Percentiles rank a stretch among this genome's conserved stretches.
phyloP scores from a whole-genome alignment of 2,329 filamentous ascomycete species.

The Didymella keratinophila region DNA sequence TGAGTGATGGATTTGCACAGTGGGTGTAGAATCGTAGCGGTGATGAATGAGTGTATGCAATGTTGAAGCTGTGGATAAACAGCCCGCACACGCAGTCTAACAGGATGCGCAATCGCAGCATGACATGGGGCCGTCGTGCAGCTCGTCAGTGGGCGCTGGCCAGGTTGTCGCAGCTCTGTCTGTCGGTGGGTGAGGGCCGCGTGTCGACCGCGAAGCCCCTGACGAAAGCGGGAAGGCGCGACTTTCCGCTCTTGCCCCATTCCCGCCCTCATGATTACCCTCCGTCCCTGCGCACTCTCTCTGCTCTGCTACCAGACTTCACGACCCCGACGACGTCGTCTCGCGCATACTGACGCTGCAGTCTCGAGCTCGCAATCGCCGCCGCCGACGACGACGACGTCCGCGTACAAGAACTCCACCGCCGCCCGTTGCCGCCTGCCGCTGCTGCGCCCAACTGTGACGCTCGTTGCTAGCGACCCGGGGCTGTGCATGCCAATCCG shows the following conservation, averaged over 20 bases:
- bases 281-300: conserved; percentile 20
- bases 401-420: conserved; percentile 1
- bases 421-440: conserved; percentile 8
- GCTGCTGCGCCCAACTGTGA: conserved; percentile 21
- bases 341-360: conserved; percentile 22
- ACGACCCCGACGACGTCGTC: conserved; percentile 17
- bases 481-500: conserved; percentile 23
- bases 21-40: background rate
- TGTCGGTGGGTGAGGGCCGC: conserved; percentile 17
- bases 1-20: background rate
- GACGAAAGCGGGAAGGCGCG: conserved; percentile 21
- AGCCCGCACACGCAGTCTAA: background rate
- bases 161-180: conserved; percentile 14
- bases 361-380: conserved; percentile 14
- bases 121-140: conserved; percentile 11
- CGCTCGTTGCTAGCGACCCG: conserved; percentile 20
- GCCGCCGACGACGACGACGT: conserved; percentile 20
- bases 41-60: background rate
- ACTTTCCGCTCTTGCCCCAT: conserved; percentile 23
- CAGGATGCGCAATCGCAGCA: conserved; percentile 4
- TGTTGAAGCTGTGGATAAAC: background rate
- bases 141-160: background rate
- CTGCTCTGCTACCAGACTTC: conserved; percentile 14
- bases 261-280: conserved; percentile 25
- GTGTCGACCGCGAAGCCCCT: conserved; percentile 24